Conservation (phyloP, 768 basidiomycete genomes). For the Exidia glandulosa region DNA sequence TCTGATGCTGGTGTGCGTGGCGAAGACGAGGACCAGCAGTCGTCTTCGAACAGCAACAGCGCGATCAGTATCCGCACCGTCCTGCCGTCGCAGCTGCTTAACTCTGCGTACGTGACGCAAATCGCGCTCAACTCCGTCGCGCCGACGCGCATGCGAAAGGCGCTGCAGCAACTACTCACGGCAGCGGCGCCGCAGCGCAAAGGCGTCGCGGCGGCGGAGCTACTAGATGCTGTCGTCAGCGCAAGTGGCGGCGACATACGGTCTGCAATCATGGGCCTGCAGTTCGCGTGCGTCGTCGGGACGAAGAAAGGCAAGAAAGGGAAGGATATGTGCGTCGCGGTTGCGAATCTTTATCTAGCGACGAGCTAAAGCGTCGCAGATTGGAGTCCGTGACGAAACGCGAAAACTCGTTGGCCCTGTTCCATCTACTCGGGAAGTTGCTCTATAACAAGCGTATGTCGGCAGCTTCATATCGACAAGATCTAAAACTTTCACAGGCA, state of each 20-base stretch:
- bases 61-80: conserved; percentile 60
- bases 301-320: conserved; percentile 20
- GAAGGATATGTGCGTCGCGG: conserved; percentile 11
- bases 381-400: conserved; percentile 69
- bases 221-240: conserved; percentile 64
- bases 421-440: conserved; percentile 88
- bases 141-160: conserved; percentile 70
- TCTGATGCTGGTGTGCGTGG: conserved; percentile 76
- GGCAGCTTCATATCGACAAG: neutral
- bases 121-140: conserved; percentile 93
- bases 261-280: conserved; percentile 85
- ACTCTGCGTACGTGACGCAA: conserved; percentile 67
- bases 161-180: conserved; percentile 50
- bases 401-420: conserved; percentile 79
- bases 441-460: conserved; percentile 86
- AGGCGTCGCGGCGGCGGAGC: conserved; percentile 42
- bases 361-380: conserved; percentile 11
- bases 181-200: conserved; percentile 15
- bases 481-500: conserved; percentile 35
- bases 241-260: conserved; percentile 86
- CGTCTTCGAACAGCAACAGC: conserved; percentile 32
- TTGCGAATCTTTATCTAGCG: too few species aligned
- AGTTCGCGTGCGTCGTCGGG: conserved; percentile 58
- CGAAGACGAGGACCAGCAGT: conserved; percentile 43
- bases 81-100: conserved; percentile 54